Conservation (phyloP, 2,329 filamentous ascomycete species). For the Aspergillus quadrilineatus region DNA sequence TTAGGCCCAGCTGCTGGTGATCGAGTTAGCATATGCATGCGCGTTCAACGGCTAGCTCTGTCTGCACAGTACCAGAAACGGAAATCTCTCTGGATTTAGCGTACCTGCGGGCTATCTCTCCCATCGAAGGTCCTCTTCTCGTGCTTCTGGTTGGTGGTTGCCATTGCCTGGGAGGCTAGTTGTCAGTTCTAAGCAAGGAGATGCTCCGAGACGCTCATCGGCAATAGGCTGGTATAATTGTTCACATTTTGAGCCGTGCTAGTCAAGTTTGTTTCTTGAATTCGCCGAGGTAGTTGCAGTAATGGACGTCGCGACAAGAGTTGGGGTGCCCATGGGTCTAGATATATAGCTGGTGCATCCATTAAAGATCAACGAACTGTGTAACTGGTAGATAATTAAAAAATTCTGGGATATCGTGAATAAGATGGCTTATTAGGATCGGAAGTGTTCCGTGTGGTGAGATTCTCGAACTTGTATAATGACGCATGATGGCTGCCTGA, state of each 20-base stretch:
- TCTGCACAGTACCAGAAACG: constrained; percentile 1
- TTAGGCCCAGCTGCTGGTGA: background rate
- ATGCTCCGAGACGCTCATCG: background rate
- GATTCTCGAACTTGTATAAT: background rate
- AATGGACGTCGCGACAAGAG: no score
- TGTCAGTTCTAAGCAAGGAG: background rate
- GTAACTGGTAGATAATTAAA: no score
- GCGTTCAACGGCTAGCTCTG: background rate
- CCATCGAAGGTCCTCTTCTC: constrained; percentile 1
- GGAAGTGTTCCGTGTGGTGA: background rate
- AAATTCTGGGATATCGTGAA: no score
- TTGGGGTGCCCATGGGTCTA: no score
- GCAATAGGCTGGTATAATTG: no score
- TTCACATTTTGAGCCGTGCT: no score
- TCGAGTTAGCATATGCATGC: background rate
- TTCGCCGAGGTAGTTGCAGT: no score
- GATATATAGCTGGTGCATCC: no score
- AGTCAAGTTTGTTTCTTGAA: no score
- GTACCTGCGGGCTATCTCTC: background rate
- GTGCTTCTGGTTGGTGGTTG: constrained; percentile 1
- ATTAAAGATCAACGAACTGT: no score
- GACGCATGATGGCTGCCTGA: constrained; percentile 14
- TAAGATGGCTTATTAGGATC: background rate
- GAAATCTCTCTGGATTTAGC: background rate
- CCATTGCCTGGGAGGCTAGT: background rate